Conservation (phyloP, 495 filamentous ascomycete species). For the Trichocladium uniseriatum region DNA sequence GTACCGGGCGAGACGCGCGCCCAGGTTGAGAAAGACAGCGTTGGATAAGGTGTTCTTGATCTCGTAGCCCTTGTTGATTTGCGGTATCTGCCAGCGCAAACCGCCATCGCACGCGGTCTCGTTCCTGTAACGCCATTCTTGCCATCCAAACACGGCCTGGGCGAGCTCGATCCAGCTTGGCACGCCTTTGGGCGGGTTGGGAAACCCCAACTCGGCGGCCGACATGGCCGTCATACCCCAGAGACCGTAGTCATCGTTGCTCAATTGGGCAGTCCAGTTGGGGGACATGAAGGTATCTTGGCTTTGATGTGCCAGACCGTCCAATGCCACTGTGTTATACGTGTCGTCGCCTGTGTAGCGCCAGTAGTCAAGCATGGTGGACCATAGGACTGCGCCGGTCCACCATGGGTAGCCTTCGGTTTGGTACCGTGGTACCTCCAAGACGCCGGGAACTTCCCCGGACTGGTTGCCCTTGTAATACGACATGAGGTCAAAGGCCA, state of each 20-base stretch:
- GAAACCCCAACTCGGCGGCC: constrained; percentile 62
- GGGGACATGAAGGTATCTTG: constrained; percentile 45
- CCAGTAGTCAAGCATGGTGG: constrained; percentile 61
- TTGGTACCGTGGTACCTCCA: no score
- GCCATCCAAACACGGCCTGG: no score
- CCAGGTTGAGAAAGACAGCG: no score
- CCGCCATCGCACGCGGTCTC: no score
- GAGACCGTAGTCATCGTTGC: constrained; percentile 72
- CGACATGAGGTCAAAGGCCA: no score
- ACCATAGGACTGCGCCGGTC: constrained; percentile 40
- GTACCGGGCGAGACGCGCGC: no score
- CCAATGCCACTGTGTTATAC: constrained; percentile 49
- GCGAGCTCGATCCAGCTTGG: constrained; percentile 70
- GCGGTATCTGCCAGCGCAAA: no score
- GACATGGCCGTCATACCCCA: constrained; percentile 70
- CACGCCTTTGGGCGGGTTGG: constrained; percentile 45
- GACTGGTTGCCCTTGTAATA: no score
- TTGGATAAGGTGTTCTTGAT: no score
- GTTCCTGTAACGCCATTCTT: no score
- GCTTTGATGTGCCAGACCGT: constrained; percentile 54
- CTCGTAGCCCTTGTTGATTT: no score
- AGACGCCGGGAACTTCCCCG: no score
- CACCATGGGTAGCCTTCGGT: constrained; percentile 47
- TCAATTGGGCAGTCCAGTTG: constrained; percentile 60
- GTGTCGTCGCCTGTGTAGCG: constrained; percentile 54